Evolutionary conservation across 208 protist species (phyloP).

Genomic region (Leishmania tropica): DNA sequence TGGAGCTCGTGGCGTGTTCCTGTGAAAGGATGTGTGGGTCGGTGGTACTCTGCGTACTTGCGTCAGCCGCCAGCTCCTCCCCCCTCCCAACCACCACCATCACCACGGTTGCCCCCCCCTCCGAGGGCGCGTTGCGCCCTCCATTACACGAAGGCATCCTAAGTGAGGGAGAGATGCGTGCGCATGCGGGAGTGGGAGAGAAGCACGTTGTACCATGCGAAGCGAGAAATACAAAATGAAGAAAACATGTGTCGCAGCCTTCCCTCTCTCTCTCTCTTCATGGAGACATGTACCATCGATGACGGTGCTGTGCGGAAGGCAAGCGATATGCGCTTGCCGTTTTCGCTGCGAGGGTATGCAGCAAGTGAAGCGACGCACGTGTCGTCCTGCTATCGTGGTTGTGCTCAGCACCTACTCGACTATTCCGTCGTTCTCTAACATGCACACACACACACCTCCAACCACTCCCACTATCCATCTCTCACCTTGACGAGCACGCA

Average conservation of each 20-base stretch:
- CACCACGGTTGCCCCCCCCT: neutral
- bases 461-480: neutral
- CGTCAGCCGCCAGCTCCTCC: too few relatives aligned
- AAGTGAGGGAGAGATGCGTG: neutral
- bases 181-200: neutral
- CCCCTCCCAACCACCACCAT: too few relatives aligned
- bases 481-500: neutral
- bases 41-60: too few relatives aligned
- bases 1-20: too few relatives aligned
- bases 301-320: too few relatives aligned
- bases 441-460: neutral
- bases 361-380: neutral
- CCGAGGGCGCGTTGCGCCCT: neutral
- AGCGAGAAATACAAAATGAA: neutral
- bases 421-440: neutral
- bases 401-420: neutral
- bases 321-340: too few relatives aligned
- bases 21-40: too few relatives aligned
- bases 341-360: too few relatives aligned
- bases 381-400: neutral
- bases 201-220: neutral
- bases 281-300: neutral
- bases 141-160: neutral
- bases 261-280: neutral
- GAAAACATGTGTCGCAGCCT: neutral